Evolutionary conservation across 164 flowering plant genomes (phyloP).

Genomic region (Umbilicus rupestris): DNA sequence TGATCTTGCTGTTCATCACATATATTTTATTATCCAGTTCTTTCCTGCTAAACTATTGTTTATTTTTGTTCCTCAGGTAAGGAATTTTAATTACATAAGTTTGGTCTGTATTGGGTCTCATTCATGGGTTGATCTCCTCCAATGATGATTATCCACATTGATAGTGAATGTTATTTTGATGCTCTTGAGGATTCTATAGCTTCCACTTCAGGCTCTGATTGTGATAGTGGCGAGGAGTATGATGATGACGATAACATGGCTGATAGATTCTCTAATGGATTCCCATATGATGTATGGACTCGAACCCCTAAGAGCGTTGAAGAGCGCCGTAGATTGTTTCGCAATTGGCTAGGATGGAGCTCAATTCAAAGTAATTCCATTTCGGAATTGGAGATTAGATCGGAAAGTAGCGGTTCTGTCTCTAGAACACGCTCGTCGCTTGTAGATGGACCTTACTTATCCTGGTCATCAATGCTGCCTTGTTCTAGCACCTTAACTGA

Average conservation of each 20-base stretch:
- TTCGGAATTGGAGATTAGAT: conserved; percentile 11
- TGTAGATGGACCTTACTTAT: conserved; percentile 19
- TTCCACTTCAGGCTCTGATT: conserved; percentile 22
- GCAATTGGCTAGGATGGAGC: conserved; percentile 21
- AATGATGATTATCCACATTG: conserved; percentile 33
- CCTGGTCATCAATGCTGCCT: conserved; percentile 17
- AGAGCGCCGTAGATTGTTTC: conserved; percentile 27
- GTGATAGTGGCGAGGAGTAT: conserved; percentile 7
- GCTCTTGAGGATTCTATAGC: conserved; percentile 28
- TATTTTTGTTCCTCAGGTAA: too few species aligned
- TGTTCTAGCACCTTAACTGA: background rate
- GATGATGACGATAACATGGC: background rate
- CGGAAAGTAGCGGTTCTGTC: conserved; percentile 12
- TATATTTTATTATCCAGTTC: too few species aligned
- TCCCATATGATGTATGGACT: conserved; percentile 26
- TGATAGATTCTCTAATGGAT: background rate
- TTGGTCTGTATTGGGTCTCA: background rate
- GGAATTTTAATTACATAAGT: background rate
- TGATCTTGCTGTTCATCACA: too few species aligned
- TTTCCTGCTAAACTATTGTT: too few species aligned
- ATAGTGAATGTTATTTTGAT: conserved; percentile 34
- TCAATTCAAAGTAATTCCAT: conserved; percentile 9
- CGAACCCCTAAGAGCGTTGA: conserved; percentile 25
- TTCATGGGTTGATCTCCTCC: conserved; percentile 47
- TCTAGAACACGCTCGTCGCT: conserved; percentile 1